phyloP scores from a whole-genome alignment of 176 grass and related monocot genomes.

The Rhynchospora pubera region DNA sequence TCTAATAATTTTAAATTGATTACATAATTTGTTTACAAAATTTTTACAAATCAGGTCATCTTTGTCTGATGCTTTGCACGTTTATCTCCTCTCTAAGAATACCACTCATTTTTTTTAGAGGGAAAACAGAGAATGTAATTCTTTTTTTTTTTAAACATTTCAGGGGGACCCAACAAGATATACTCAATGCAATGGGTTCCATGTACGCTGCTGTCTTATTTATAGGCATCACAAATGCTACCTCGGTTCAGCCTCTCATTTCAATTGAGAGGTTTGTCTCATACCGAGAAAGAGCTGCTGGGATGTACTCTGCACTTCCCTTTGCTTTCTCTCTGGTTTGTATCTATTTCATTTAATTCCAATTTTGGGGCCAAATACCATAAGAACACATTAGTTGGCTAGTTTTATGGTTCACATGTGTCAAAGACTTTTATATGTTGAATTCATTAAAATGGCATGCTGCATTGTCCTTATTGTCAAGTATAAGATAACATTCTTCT shows the following conservation, averaged over 20 bases:
- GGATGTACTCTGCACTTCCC: constrained; percentile 92
- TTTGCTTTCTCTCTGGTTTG: constrained; percentile 88
- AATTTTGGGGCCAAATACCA: not conserved
- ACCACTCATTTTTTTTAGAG: not conserved
- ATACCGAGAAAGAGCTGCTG: constrained; percentile 82
- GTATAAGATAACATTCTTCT: not conserved
- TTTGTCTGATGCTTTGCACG: not conserved
- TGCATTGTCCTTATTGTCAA: not conserved
- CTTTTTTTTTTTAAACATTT: not conserved
- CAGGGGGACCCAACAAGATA: constrained; percentile 93
- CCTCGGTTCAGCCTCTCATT: constrained; percentile 88
- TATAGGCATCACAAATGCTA: constrained; percentile 89
- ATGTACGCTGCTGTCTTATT: constrained; percentile 96
- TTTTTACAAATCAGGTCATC: not conserved
- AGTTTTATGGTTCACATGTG: not conserved
- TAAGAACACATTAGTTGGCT: not conserved
- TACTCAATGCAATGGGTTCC: constrained; percentile 98
- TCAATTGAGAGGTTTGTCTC: constrained; percentile 97
- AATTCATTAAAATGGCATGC: not conserved
- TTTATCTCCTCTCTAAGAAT: not conserved
- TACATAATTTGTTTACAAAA: not conserved
- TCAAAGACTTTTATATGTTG: not conserved
- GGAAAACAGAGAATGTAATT: not conserved
- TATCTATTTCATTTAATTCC: not conserved
- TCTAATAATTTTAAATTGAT: not conserved